Percentiles rank a stretch among this genome's conserved stretches.
Conservation (phyloP, 106 monocot genomes). For the Posidonia australis region DNA sequence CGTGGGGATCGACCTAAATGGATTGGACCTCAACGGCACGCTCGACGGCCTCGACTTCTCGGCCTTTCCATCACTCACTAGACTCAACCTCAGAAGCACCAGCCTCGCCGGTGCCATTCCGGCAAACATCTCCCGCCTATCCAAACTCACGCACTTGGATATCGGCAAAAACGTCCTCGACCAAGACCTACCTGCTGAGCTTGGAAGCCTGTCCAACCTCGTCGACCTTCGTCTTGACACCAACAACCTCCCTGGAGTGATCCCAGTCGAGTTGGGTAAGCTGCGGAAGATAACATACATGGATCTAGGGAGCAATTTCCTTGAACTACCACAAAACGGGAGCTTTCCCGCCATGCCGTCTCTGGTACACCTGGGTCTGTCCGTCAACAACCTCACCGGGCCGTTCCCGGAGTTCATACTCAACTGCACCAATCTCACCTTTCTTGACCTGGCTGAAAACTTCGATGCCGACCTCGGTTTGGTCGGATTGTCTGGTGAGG, state of each 20-base stretch:
- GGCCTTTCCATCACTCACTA: no score
- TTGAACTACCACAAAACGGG: constrained; percentile 8
- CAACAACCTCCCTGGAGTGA: constrained; percentile 28
- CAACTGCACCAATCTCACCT: constrained; percentile 41
- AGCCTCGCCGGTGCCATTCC: constrained; percentile 3
- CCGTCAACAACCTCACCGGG: constrained; percentile 17
- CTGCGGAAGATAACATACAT: constrained; percentile 24
- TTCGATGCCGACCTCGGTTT: constrained; percentile 14
- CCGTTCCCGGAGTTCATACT: constrained; percentile 49
- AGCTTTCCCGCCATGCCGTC: constrained; percentile 20
- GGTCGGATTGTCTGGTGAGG: constrained; percentile 26
- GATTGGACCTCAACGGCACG: no score
- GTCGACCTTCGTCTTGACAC: constrained; percentile 17
- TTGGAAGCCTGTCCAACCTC: constrained; percentile 27
- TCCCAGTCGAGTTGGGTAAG: constrained; percentile 35
- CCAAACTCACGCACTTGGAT: constrained; percentile 19
- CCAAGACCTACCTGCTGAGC: constrained; percentile 33
- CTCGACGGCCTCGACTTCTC: no score
- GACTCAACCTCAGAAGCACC: no score
- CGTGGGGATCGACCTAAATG: not conserved
- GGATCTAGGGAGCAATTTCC: constrained; percentile 39
- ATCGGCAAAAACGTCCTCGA: constrained; percentile 28
- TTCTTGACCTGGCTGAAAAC: constrained; percentile 38
- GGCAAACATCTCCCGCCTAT: not conserved
- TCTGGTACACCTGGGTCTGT: constrained; percentile 30